Conservation (phyloP, 2,329 filamentous ascomycete species). For the Aspergillus pseudoterreus region DNA sequence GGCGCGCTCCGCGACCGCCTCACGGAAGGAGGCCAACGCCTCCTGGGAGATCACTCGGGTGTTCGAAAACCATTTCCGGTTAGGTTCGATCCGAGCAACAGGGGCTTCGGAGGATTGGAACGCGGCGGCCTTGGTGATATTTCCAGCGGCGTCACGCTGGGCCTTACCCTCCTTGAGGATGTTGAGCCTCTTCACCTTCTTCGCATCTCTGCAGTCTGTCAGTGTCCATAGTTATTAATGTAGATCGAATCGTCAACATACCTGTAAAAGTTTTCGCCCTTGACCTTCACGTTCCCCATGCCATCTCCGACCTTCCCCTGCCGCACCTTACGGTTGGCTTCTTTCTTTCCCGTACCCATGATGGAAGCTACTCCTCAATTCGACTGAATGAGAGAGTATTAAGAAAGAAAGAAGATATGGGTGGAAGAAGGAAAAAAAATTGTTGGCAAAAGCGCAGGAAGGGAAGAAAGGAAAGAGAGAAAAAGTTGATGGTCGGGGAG, state of each 20-base stretch:
- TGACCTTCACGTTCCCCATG: constrained; percentile 85
- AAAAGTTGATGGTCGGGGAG: constrained; percentile 15
- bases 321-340: constrained; percentile 74
- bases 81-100: constrained; percentile 84
- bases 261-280: constrained; percentile 99
- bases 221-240: constrained; percentile 1
- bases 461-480: constrained; percentile 22
- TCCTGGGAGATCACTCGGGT: constrained; percentile 88
- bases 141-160: constrained; percentile 74
- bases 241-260: constrained; percentile 35
- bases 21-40: constrained; percentile 78
- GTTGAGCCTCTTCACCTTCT: constrained; percentile 84
- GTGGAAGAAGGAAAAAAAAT: constrained; percentile 22
- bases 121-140: constrained; percentile 77
- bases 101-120: constrained; percentile 82
- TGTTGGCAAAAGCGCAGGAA: constrained; percentile 30
- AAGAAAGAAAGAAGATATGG: constrained; percentile 27
- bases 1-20: constrained; percentile 86
- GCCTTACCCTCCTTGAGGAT: constrained; percentile 87
- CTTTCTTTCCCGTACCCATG: constrained; percentile 93
- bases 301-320: constrained; percentile 83
- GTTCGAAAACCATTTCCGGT: constrained; percentile 97
- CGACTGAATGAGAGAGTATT: constrained; percentile 15
- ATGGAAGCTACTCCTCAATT: constrained; percentile 24
- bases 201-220: constrained; percentile 56